Evolutionary conservation across 1,284 basidiomycete species (phyloP), one percentile per base, ranked within the genome.

Genomic region (Ustilago crameri): DNA sequence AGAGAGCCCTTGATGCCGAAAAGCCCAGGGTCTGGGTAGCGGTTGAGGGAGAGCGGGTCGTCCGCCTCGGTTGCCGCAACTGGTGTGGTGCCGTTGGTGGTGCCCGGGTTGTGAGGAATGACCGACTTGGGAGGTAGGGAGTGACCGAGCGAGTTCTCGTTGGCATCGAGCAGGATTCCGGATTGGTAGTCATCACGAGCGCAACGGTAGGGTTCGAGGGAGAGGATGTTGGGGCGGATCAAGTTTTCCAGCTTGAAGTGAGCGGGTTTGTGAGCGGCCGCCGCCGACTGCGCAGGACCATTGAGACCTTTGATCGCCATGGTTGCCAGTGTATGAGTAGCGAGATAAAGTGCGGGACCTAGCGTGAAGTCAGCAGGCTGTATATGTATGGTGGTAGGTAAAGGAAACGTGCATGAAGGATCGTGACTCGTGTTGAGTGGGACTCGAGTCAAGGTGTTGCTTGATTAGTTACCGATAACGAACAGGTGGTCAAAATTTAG

Each of bases 81-180:
- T 3, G 67, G 47, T 3, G 56, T 68, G n/a, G 52, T 54, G 37
- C 37, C 53, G 20, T 55, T 52, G 32, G 47, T 51, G 18, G 47
- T 58, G 26, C 57, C 51, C 9, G 62, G 48, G 32, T 56, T 49
- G 70, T 67, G 63, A 43, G 77, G 77, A 32, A 80, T 60, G 44
- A 45, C 45, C 7, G 77, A 67, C 23, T 66, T 68, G 26, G 58
- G 45, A 3, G 88, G 86, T n/a, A 97, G 89, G 1, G 92, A 90
- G 81, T 93, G 92, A 0, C 95, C 95, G 43, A 95, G 87, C 0
- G 93, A 88, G 83, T 98, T 98, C 86, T 98, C 95, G 84, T 98
- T 98, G 30, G 96, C 96, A 79, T 99, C 96, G 32, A 99, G 88
- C n/a, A 99, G 88, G 75, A 98, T 91, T 24, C 95, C 95, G 1